These are phyloP conservation scores for Linnemannia zychae DNA, from an alignment of 192 early-diverging fungal genomes.

Conservation along the genomic window DNA sequence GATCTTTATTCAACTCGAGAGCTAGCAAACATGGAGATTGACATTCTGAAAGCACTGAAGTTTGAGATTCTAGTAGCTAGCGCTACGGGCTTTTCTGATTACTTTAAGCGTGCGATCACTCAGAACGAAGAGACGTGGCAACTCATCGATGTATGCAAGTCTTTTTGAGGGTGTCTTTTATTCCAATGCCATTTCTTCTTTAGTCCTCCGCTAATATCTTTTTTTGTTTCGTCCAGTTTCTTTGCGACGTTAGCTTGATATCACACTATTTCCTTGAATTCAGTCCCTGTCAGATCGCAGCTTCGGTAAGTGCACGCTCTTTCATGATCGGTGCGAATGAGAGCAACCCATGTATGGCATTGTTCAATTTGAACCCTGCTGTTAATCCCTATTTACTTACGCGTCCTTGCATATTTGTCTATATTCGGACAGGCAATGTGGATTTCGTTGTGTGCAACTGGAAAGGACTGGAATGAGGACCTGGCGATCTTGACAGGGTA, in stretches of 20 bases:
- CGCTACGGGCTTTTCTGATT: conserved; percentile 41
- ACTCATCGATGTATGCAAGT: conserved; percentile 48
- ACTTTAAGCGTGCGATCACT: conserved; percentile 32
- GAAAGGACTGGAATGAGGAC: conserved; percentile 36
- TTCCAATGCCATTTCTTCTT: not conserved
- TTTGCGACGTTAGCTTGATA: conserved; percentile 42
- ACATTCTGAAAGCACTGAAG: conserved; percentile 33
- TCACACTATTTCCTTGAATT: conserved; percentile 34
- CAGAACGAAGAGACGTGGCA: not conserved
- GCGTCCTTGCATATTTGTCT: not conserved
- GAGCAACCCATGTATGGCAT: not conserved
- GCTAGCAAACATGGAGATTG: conserved; percentile 29
- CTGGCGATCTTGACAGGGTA: conserved; percentile 47
- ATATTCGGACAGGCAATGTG: conserved; percentile 16
- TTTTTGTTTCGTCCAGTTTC: conserved; percentile 13
- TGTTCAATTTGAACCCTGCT: not conserved
- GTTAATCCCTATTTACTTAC: not conserved
- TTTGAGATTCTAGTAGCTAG: conserved; percentile 50
- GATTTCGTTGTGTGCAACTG: conserved; percentile 32
- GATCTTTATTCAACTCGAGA: conserved; percentile 23
- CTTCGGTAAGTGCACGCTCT: conserved; percentile 24
- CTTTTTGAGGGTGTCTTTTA: not conserved
- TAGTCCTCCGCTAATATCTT: not conserved
- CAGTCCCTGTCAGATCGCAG: conserved; percentile 39
- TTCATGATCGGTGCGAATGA: not conserved